Base-by-base conservation (phyloP, 768 basidiomycete species). In the Lactarius hatsudake region DNA sequence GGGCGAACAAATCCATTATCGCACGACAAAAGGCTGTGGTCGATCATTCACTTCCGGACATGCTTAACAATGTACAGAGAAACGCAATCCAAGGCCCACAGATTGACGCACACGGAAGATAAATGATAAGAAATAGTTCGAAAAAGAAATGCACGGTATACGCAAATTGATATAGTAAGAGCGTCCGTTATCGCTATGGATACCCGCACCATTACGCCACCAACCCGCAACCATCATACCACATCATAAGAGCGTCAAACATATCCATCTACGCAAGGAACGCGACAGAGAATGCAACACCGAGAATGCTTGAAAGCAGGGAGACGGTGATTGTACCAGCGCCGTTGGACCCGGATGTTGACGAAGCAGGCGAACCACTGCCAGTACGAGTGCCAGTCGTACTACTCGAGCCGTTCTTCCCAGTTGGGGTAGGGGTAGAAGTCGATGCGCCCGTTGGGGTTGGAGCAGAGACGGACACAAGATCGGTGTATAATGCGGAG, bases 401-500 rank as follows among this genome's bases (percentile, higher is more conserved):
- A 2, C 26, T 0, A 40, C 36, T 43, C 7, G 55, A 28, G 18
- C 8, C 32, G 48, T 18, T 15, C 28, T 26, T 62, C 12, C 45
- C 61, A n/a, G 64, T n/a, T 43, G 13, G 6, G 7, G 23, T 48
- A 8, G 38, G 6, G 4, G 23, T 32, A 6, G 62, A 9, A 30
- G 60, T n/a, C n/a, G 67, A 65, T 20, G 58, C 42, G 26, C 23
- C 28, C 1, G 58, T 38, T 7, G 51, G 30, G 28, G 55, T 42
- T 13, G 65, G 0, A 9, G 53, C 0, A 1, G 63, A 23, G 9
- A 43, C 20, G 3, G 58, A 36, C 15, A 54, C 20, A 23, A 72
- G 67, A 18, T 66, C 70, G 0, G 76, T 70, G 72, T 76, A 84
- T 42, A 85, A 74, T 15, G 72, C 74, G 9, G 75, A 58, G 1